phyloP scores from a whole-genome alignment of 495 filamentous ascomycete genomes.

The Daldinia grandis region DNA sequence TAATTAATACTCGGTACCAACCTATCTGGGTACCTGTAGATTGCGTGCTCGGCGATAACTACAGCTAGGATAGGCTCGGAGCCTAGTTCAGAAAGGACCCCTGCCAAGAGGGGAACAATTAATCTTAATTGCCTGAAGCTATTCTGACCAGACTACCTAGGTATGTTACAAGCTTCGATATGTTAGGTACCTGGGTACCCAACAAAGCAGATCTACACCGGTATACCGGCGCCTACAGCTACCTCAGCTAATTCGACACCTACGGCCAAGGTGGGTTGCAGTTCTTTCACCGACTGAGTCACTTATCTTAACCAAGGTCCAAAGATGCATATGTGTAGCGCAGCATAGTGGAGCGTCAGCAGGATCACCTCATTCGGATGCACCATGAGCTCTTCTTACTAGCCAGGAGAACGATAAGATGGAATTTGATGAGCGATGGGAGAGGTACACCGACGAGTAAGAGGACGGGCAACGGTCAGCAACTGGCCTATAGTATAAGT shows the following conservation, averaged over 20 bases:
- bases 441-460: background rate
- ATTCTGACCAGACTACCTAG: constrained; percentile 15
- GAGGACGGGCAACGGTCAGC: background rate
- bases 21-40: constrained; percentile 8
- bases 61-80: constrained; percentile 21
- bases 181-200: background rate
- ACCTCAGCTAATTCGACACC: background rate
- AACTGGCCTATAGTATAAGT: background rate
- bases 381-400: background rate
- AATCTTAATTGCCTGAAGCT: constrained; percentile 28
- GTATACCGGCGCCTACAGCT: background rate
- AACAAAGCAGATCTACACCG: background rate
- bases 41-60: constrained; percentile 31
- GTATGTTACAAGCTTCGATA: too few species aligned
- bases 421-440: background rate
- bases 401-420: background rate
- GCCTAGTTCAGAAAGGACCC: constrained; percentile 17
- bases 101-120: constrained; percentile 28
- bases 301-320: background rate
- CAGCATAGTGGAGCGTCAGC: background rate
- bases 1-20: constrained; percentile 10
- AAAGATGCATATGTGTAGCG: background rate
- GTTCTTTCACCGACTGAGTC: constrained; percentile 7
- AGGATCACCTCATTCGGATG: background rate
- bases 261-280: background rate